phyloP scores from a whole-genome alignment of 495 filamentous ascomycete species.

The Immersiella caudata region DNA sequence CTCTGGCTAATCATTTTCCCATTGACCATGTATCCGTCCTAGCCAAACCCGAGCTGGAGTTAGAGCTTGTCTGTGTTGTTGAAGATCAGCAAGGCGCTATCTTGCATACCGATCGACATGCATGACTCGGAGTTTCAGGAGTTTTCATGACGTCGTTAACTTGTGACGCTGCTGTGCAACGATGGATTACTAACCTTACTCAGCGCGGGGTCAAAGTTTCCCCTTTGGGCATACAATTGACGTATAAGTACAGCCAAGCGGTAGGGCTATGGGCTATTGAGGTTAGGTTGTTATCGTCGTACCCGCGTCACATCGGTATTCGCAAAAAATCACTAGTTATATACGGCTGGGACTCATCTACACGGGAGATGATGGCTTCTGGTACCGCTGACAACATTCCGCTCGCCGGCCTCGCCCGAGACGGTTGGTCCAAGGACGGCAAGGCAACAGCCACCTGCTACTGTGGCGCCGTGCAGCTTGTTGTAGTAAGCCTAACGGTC shows the following conservation, averaged over 20 bases:
- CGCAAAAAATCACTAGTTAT: not conserved
- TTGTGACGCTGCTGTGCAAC: not conserved
- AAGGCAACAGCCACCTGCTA: slow-evolving; percentile 58
- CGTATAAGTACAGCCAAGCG: too few relatives aligned
- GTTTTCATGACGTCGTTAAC: not conserved
- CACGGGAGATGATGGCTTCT: slow-evolving; percentile 18
- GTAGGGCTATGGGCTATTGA: too few relatives aligned
- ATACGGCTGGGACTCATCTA: not conserved
- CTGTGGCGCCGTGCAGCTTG: slow-evolving; percentile 58
- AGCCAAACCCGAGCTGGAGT: too few relatives aligned
- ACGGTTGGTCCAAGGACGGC: slow-evolving; percentile 46
- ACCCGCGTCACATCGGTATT: not conserved
- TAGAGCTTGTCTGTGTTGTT: too few relatives aligned
- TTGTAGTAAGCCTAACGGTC: slow-evolving; percentile 45
- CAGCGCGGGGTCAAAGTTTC: not conserved
- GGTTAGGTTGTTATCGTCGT: not conserved
- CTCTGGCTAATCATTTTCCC: too few relatives aligned
- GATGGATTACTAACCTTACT: slow-evolving; percentile 4
- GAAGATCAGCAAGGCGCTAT: too few relatives aligned
- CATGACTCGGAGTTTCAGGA: slow-evolving; percentile 2
- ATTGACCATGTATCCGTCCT: too few relatives aligned
- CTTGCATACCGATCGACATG: not conserved
- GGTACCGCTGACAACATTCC: slow-evolving; percentile 28
- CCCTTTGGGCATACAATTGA: not conserved
- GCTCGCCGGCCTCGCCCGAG: slow-evolving; percentile 31